Base-by-base conservation (phyloP, 2,329 filamentous ascomycete genomes). In the Cladophialophora immunda region DNA sequence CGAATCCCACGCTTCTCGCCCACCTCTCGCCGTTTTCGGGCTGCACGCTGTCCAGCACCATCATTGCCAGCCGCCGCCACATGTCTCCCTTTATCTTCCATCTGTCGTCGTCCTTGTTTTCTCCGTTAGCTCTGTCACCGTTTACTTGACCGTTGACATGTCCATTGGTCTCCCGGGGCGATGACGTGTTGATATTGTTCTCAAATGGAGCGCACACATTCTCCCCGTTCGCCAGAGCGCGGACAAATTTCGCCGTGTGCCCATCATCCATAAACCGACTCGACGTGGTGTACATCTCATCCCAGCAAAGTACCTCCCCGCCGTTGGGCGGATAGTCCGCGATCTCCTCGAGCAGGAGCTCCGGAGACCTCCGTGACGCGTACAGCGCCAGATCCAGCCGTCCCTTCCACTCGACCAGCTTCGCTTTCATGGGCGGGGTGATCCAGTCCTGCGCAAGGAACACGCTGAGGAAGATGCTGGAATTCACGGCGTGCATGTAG, bases 401-500 rank as follows among this genome's bases (percentile, higher is more conserved):
- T 4, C 58, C 58, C 17, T 61, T 61, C 45, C 45, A 61, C 30
- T 61, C 58, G 19, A 61, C 50, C 29, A 61, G 29, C 6, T 52
- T 25, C 2, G 45, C 58, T n/a, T 61, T 61, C 11, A 17, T 19
- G 30, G 29, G 30, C 5, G 11, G n/a, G 15, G 38, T 8, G 30
- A 61, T 50, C 58, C 58, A 61, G 13, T 17, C 41, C 45, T 61
- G 58, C 30, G n/a, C 13, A 11, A 61, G 58, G 29, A 61, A 61
- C 0, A 53, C 58, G 45, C 27, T 52, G 4, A 61, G 58, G 30
- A 61, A 61, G 17, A 54, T 19, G 41, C 38, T 50, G 17, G 38
- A 50, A 15, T 41, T 60, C 6, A 53, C 58, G 29, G 58, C 58
- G 58, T 60, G 58, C 58, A 60, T 60, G 58, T 60, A 60, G 29